Conservation (phyloP, 2,329 filamentous ascomycete species). For the Botrytis deweyae region DNA sequence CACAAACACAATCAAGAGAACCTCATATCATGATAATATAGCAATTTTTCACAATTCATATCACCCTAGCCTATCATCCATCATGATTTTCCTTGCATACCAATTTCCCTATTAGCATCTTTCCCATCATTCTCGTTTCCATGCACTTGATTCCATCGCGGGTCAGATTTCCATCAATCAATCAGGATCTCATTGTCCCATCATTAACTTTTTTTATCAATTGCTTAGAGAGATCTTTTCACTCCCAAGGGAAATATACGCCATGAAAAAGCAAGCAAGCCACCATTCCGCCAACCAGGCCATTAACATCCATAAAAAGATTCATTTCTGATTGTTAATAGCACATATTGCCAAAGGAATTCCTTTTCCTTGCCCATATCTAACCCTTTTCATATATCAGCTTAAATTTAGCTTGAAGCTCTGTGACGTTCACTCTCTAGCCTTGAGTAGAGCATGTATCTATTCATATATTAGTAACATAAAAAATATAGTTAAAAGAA, state of each 20-base stretch:
- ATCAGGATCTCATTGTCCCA: neutral
- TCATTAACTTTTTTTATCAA: constrained; percentile 9
- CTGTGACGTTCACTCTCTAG: constrained; percentile 63
- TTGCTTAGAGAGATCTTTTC: neutral
- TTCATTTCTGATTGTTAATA: constrained; percentile 9
- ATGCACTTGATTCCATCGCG: neutral
- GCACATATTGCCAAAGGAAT: neutral
- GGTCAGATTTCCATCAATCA: neutral
- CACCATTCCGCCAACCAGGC: neutral
- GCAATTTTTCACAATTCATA: neutral
- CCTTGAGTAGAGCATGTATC: constrained; percentile 86
- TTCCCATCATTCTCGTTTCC: neutral
- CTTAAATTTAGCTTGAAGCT: constrained; percentile 8
- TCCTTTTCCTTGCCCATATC: neutral
- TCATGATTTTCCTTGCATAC: neutral
- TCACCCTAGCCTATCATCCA: neutral
- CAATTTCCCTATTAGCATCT: neutral
- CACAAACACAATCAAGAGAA: neutral
- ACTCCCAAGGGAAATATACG: neutral
- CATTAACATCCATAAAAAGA: neutral
- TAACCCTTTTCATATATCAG: constrained; percentile 1
- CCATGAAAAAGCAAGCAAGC: constrained; percentile 8
- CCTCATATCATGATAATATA: neutral
- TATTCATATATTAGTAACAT: neutral
- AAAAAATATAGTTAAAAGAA: neutral